Evolutionary conservation across 805 yeast species (phyloP), one percentile per base, ranked within the genome.

Genomic region (Barnettozyma pratensis): DNA sequence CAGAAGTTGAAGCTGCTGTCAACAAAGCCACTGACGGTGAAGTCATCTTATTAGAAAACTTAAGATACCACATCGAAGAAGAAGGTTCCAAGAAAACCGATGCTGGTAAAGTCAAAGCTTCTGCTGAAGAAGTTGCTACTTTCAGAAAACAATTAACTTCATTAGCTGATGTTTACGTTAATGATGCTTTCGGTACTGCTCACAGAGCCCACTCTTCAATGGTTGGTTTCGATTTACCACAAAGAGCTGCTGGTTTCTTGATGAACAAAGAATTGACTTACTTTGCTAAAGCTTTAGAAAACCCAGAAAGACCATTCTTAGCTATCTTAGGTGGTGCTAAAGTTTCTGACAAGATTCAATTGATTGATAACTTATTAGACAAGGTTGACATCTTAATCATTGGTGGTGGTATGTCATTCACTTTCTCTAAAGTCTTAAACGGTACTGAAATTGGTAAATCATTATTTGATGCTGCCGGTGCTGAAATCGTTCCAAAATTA

Each of bases 391-490:
- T 84, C 56, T 79, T 94, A 70, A 89, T 94, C 75, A 83, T 94
- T 66, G 98, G 99, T 71, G 99, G 99, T 77, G 99, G 99, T 77
- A 94, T 94, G 99, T 94, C 99, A 54, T 94, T 92, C 86, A 94
- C 99, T 64, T 94, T 94, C 84, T 89, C 87, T 82, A 94, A 94
- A 81, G 86, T 92, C 47, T 67, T 89, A 56, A 87, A 89, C 73
- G 77, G 80, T 69, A 81, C 89, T 75, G 72, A 83, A 57, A 94
- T 94, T 62, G 99, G 99, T 72, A 76, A 84, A 72, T 94, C 99
- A 37, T 78, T 94, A 67, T 94, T 67, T 74, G 99, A 94, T 70
- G 84, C 80, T 65, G 96, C 84, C 56, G 99, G 99, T 70, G 87
- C 99, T 63, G 86, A 90, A 81, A 82, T 89, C 60, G 99, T 91